These are phyloP conservation scores for Lentinula boryana DNA, from an alignment of 768 basidiomycete species.

Conservation along the genomic window DNA sequence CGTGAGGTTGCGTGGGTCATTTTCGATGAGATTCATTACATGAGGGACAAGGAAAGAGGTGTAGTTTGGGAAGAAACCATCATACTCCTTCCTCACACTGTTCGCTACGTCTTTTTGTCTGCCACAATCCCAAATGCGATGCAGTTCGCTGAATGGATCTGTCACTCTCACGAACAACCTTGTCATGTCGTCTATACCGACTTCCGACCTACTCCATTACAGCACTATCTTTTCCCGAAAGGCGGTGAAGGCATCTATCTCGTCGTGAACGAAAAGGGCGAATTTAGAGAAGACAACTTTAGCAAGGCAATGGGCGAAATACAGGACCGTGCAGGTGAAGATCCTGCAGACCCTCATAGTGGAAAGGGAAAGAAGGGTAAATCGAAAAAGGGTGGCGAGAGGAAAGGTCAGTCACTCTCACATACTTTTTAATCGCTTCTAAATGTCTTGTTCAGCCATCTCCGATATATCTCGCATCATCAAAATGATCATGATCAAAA, in stretches of 20 bases:
- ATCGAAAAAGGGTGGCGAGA: constrained; percentile 83
- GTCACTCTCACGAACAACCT: constrained; percentile 76
- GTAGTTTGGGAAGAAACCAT: constrained; percentile 99
- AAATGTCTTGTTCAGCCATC: no score
- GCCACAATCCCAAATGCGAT: constrained; percentile 99
- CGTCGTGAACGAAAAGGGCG: constrained; percentile 98
- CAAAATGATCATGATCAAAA: constrained; percentile 81
- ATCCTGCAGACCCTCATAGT: constrained; percentile 82
- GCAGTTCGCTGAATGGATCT: constrained; percentile 96
- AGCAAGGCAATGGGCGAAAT: constrained; percentile 95
- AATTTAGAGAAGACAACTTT: constrained; percentile 94
- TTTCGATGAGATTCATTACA: constrained; percentile 99
- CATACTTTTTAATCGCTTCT: no score
- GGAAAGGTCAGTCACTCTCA: constrained; percentile 58
- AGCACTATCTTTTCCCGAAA: constrained; percentile 96
- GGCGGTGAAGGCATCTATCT: constrained; percentile 97
- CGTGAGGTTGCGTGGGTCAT: constrained; percentile 99
- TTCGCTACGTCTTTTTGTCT: constrained; percentile 30
- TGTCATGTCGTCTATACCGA: constrained; percentile 99
- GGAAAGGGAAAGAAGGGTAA: constrained; percentile 88
- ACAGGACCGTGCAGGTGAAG: constrained; percentile 79
- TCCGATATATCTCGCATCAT: constrained; percentile 41
- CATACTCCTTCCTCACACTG: constrained; percentile 87
- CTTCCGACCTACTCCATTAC: constrained; percentile 95
- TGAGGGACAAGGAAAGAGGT: constrained; percentile 98